Evolutionary conservation across 2,329 filamentous ascomycete genomes (phyloP).

Genomic region (Aspergillus tamarii): DNA sequence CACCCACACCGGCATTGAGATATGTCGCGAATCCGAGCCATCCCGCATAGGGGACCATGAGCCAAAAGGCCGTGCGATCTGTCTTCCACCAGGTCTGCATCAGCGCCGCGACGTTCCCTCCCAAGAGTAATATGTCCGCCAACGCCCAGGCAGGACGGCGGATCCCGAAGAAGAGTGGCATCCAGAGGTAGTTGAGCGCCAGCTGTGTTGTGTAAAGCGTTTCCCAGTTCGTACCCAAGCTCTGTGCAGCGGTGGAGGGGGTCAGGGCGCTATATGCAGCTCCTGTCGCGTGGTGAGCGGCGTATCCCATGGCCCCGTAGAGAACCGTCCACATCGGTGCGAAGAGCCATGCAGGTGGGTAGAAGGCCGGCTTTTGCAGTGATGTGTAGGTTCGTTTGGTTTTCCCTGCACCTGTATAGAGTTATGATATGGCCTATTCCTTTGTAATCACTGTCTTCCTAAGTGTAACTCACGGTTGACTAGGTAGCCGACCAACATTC

Average conservation of each 20-base stretch:
- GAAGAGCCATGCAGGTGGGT: constrained; percentile 61
- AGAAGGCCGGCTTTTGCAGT: constrained; percentile 53
- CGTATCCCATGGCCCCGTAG: constrained; percentile 80
- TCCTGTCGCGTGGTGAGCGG: constrained; percentile 75
- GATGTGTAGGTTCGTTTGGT: constrained; percentile 42
- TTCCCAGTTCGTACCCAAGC: constrained; percentile 67
- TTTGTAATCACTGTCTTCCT: no score
- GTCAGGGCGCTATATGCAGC: constrained; percentile 61
- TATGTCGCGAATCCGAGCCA: constrained; percentile 92
- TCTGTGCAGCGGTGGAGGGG: constrained; percentile 53
- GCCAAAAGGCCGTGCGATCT: constrained; percentile 72
- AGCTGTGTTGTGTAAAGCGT: constrained; percentile 86
- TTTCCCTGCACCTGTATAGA: constrained; percentile 27
- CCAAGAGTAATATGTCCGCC: constrained; percentile 72
- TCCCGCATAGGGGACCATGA: constrained; percentile 77
- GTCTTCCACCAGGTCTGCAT: constrained; percentile 75
- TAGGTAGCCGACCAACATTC: constrained; percentile 33
- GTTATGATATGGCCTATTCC: neutral
- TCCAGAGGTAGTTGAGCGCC: constrained; percentile 83
- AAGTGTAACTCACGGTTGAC: constrained; percentile 29
- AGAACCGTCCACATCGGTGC: constrained; percentile 62
- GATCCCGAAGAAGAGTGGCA: constrained; percentile 86
- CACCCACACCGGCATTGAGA: constrained; percentile 69
- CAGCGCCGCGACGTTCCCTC: constrained; percentile 73
- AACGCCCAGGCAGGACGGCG: constrained; percentile 74